Evolutionary conservation across 495 filamentous ascomycete genomes (phyloP), one percentile per base, ranked within the genome.

Genomic region (Tuber brumale): DNA sequence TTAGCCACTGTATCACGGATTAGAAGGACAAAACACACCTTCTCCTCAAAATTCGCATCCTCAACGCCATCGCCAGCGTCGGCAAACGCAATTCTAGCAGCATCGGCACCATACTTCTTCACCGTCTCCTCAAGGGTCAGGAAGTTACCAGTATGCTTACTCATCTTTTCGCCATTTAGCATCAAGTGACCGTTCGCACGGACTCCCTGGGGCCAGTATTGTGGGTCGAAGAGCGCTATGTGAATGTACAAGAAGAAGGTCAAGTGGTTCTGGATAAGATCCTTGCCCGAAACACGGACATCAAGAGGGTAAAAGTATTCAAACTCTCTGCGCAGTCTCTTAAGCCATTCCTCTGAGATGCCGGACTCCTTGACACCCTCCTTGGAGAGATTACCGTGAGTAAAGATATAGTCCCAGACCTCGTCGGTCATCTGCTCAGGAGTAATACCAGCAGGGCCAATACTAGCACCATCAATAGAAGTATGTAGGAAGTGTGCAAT

Each of bases 161-260:
- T 90, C 95, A 98, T 97, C 87, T 97, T 99, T 78, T 96, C 93
- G 51, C 94, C 94, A 82, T 97, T 98, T 70, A 98, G 88, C 82
- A 96, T 89, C 76, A 97, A 88, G 85, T 97, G 95, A 12, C 95
- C 95, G 83, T 99, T 99, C 61, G 91, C 90, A 74, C 95, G 90
- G 73, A 98, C 86, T 71, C 90, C 90, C 71, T 87, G 87, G 27
- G 94, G 95, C 94, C 94, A 97, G 86, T 92, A 94, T 81, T 96
- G 89, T 66, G 88, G 86, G 16, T 91, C 89, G 87, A 97, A 98
- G 73, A 99, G 88, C 7, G 95, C 95, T 76, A 93, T 84, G 85
- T 99, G 95, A 81, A 95, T 91, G 86, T 99, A 99, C 69, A 99
- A 89, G 89, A 92, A 95, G 88, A 99, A 99, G 45, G 94, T 97